phyloP scores from a whole-genome alignment of 345 rosid genomes.

The Ceriops zippeliana region DNA sequence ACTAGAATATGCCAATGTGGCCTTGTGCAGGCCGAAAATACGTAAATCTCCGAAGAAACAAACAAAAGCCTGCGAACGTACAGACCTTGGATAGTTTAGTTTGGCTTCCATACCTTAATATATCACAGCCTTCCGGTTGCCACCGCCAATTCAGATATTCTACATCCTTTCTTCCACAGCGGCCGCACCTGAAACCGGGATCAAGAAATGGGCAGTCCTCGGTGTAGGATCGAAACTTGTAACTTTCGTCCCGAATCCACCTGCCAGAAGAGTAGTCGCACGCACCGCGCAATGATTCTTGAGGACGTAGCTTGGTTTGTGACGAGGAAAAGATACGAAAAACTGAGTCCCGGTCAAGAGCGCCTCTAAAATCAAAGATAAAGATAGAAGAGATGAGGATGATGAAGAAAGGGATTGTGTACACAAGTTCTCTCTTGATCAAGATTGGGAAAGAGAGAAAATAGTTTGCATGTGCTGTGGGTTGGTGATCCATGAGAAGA shows the following conservation, averaged over 20 bases:
- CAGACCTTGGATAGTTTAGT: too few species aligned
- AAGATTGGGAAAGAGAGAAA: conserved; percentile 20
- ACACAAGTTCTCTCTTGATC: conserved; percentile 35
- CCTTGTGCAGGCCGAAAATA: too few species aligned
- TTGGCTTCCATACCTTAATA: conserved; percentile 53
- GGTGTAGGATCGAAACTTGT: conserved; percentile 27
- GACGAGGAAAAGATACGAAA: conserved; percentile 9
- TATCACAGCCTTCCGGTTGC: conserved; percentile 73
- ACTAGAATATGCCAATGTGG: too few species aligned
- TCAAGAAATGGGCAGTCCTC: conserved; percentile 82
- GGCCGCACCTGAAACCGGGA: conserved; percentile 66
- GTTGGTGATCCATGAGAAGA: conserved; percentile 38
- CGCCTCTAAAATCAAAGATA: conserved; percentile 7
- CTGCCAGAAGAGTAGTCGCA: conserved; percentile 66
- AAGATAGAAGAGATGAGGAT: conserved; percentile 37
- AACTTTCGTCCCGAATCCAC: conserved; percentile 55
- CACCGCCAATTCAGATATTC: conserved; percentile 81
- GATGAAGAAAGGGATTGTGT: conserved; percentile 24
- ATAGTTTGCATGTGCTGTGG: conserved; percentile 9
- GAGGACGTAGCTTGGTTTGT: background rate
- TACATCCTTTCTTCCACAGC: conserved; percentile 56
- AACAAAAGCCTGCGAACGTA: too few species aligned
- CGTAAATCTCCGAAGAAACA: too few species aligned
- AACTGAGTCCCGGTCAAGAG: conserved; percentile 4
- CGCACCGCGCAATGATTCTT: background rate